A percentile compares a stretch with the other conserved stretches of the same genome.
Conservation (phyloP, 2,329 filamentous ascomycete species). For the Nannizzia gypsea region DNA sequence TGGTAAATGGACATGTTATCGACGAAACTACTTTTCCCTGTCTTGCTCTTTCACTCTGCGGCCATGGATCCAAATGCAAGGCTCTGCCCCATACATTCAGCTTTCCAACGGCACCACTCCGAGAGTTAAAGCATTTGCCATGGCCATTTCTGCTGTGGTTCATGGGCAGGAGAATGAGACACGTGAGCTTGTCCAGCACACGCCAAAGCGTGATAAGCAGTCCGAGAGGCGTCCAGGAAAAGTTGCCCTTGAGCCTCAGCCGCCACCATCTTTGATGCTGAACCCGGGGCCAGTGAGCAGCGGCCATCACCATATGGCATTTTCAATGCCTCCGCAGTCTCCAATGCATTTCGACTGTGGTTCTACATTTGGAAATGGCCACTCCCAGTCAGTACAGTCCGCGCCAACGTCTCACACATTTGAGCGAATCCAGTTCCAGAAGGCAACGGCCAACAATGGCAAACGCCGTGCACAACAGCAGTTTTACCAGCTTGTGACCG, state of each 20-base stretch:
- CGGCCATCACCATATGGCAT: conserved; percentile 18
- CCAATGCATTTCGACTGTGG: conserved; percentile 27
- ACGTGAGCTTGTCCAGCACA: conserved; percentile 81
- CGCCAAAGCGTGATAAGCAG: conserved; percentile 81
- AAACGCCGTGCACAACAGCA: conserved; percentile 83
- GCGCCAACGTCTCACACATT: conserved; percentile 50
- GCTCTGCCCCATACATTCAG: conserved; percentile 47
- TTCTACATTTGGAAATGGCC: conserved; percentile 22
- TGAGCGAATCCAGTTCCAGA: conserved; percentile 89
- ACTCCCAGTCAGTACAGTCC: conserved; percentile 18
- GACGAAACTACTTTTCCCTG: conserved; percentile 82
- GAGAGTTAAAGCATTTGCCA: conserved; percentile 62
- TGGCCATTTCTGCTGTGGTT: conserved; percentile 74
- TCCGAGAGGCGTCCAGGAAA: conserved; percentile 63
- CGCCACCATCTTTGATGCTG: conserved; percentile 38
- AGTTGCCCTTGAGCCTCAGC: conserved; percentile 55
- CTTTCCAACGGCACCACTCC: conserved; percentile 35
- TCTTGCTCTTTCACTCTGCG: conserved; percentile 63
- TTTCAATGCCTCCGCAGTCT: conserved; percentile 17
- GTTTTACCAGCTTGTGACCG: conserved; percentile 82
- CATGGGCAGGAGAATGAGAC: conserved; percentile 62
- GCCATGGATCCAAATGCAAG: conserved; percentile 43
- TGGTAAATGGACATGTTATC: conserved; percentile 81
- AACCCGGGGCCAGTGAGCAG: conserved; percentile 18
- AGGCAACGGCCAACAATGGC: conserved; percentile 85